These are phyloP conservation scores for Ogataea paradorogensis DNA, from an alignment of 805 yeast genomes.

Conservation along the genomic window DNA sequence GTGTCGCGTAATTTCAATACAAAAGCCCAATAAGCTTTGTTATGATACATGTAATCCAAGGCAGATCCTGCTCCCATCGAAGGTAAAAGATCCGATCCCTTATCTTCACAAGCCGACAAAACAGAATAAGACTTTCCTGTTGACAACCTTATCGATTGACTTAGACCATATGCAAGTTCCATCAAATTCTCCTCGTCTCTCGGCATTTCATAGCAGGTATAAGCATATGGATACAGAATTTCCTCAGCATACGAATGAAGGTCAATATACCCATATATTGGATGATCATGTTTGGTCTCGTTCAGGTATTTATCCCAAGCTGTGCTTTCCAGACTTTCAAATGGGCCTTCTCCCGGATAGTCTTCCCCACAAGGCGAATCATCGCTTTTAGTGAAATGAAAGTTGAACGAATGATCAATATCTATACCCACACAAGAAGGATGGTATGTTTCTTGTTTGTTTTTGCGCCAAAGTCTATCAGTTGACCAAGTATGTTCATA, in stretches of 20 bases:
- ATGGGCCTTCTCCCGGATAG: constrained; percentile 71
- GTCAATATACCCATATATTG: constrained; percentile 74
- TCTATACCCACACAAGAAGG: constrained; percentile 79
- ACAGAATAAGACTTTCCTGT: constrained; percentile 68
- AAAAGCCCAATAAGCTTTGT: constrained; percentile 79
- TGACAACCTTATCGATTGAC: constrained; percentile 64
- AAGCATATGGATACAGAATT: constrained; percentile 78
- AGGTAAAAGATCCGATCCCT: constrained; percentile 70
- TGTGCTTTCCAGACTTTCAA: constrained; percentile 61
- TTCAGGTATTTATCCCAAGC: constrained; percentile 48
- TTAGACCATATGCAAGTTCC: constrained; percentile 77
- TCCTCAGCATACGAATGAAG: constrained; percentile 85
- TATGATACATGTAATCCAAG: constrained; percentile 80
- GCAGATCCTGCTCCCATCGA: constrained; percentile 78
- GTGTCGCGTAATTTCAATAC: constrained; percentile 79
- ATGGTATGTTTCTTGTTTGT: constrained; percentile 69
- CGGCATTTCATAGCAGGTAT: constrained; percentile 68
- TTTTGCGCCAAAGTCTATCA: constrained; percentile 87
- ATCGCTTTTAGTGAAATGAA: constrained; percentile 59
- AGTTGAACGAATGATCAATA: constrained; percentile 80
- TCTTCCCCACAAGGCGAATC: constrained; percentile 81
- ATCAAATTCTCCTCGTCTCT: constrained; percentile 77
- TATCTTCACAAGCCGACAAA: constrained; percentile 74
- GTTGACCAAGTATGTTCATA: constrained; percentile 76
- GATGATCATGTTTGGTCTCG: constrained; percentile 49